Evolutionary conservation across 2,329 filamentous ascomycete genomes (phyloP), one percentile per base, ranked within the genome.

Genomic region (Colletotrichum musae): DNA sequence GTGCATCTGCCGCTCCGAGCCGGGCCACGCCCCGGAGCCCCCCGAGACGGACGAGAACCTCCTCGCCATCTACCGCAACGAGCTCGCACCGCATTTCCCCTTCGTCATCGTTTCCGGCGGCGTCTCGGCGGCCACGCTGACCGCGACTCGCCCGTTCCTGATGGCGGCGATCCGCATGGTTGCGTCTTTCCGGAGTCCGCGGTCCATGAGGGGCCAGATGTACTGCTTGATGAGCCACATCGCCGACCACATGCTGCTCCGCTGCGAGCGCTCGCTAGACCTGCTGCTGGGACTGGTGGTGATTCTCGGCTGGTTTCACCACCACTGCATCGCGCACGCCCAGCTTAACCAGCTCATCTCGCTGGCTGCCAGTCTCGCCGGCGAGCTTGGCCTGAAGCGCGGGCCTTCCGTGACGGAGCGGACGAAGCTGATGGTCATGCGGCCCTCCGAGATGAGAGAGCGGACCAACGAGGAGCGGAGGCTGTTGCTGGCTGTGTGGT

Each of bases 401-500:
- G 75, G 78, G 4, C 82, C 84, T 0, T 80, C 76, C 1, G 60
- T 81, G 4, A 78, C 80, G 3, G 84, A 87, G 66, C 79, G 82
- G 41, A 82, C 80, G 0, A 80, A 78, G 32, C 70, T 86, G 9
- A 79, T 85, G 75, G 78, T 84, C 3, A 77, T 82, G 3, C 77
- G 81, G 24, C 82, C 82, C 0, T 78, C 80, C 16, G 73, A 78
- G 36, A 78, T 81, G 0, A 76, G 73, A 24, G 74, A 76, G 2
- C 81, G 86, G 4, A 86, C 83, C 0, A 82, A 86, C 7, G 87
- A 89, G 47, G 87, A 89, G 70, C 80, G 83, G 10, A 80, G 87
- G n/a, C 80, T 83, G 0, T 78, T 88, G 0, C 77, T 87, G 1
- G 87, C 85, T 0, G 83, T 86, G 2, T 89, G 87, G 83, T 89